Base-by-base conservation (phyloP, 78 protist genomes). In the Anaeramoeba ignava region DNA sequence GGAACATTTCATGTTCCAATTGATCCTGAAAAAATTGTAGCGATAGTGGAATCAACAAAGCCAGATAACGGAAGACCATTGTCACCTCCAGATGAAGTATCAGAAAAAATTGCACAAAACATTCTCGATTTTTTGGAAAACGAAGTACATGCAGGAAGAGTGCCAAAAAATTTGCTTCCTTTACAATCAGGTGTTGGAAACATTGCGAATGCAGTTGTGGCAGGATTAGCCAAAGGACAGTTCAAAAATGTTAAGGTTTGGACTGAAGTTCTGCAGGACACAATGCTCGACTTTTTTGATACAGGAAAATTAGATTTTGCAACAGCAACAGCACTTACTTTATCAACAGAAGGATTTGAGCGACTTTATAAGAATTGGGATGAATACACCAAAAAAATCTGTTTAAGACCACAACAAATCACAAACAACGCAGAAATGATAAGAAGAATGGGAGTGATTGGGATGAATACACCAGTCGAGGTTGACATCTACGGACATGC, bases 401-500 rank as follows among this genome's bases (percentile, higher is more conserved):
- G 81, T 0, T 78, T 91, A 2, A 67, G 93, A 42, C 91, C 91
- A 41, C 92, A 90, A 40, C 42, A 87, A 0, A 91, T 91, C 33
- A 87, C 92, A 1, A 91, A 91, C 80, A 2, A 78, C 12, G 90
- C 93, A 0, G 93, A 91, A 39, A 31, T 31, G 39, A 88, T 91
- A 42, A 3, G 87, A 33, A 68, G 93, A 36, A 33, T 91, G 3
- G 93, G 93, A 78, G 85, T 85, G 3, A 90, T 91, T 38, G 87
- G 86, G 42, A 88, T 91, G 88, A 91, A 91, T 38, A 90, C 93
- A 3, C 93, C 93, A 3, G 82, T 88, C 2, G 93, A 91, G 37
- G 81, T 90, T 27, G 93, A 91, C 84, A 90, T 91, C 78, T 91
- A 91, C 86, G 92, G 92, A 31, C 93, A 91, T 41, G 90, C 68